Evolutionary conservation across 2,329 filamentous ascomycete species (phyloP), one percentile per base, ranked within the genome.

Genomic region (Dryadomyces quercivorus): DNA sequence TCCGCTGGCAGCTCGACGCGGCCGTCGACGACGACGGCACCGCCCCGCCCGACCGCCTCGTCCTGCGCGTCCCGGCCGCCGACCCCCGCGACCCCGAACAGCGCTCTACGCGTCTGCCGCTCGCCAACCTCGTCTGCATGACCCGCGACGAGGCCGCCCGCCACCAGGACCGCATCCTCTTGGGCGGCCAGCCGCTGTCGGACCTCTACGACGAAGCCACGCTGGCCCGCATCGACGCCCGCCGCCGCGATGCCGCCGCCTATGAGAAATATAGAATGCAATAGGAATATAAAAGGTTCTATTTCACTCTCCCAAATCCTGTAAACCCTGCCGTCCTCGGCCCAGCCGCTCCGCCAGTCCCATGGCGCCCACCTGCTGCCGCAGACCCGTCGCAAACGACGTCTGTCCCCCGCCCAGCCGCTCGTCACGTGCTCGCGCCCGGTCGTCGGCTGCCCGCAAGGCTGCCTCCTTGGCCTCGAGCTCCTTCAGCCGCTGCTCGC

Each of bases 141-240:
- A 96, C 91, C 1, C 95, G 91, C 67, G 91, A 96, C 58, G 91
- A 96, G 69, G 88, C 86, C 3, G 71, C 76, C 16, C 76, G 79
- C 56, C 93, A 98, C 67, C 88, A 94, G 65, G 86, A 83, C 66
- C 75, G 88, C 63, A 76, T 97, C 1, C 72, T 97, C 47, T 84
- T 80, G 62, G 86, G 80, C 0, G 78, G 76, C 1, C 86, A 84
- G 69, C 69, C 65, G 9, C 73, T 81, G 0, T 84, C 87, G 59
- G 84, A 92, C 1, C 59, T 96, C 26, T 98, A 96, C 64, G 82
- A 85, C 62, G 64, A 69, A 16, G 78, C 80, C 34, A 82, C 85
- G 0, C 71, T 95, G 51, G 74, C 79, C 55, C 73, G 76, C 56
- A 86, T 96, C 2, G 80, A 85, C 64, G 71, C 72, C 59, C 80